Percentiles rank a stretch among this genome's conserved stretches.
phyloP scores from a whole-genome alignment of 148 eudicot genomes.

The Rheum nobile region DNA sequence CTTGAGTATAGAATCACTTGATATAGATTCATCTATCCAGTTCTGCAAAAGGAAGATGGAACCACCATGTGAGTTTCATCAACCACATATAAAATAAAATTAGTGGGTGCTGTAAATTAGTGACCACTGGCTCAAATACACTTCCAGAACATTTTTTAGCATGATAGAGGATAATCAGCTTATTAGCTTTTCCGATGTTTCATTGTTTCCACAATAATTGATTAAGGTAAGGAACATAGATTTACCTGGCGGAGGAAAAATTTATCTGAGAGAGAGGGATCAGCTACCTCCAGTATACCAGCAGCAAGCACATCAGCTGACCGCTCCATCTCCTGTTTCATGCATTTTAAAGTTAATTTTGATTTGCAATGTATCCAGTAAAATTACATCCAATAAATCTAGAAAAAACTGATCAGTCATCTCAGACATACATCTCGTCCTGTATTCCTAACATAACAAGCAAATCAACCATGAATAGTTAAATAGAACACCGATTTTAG shows the following conservation, averaged over 20 bases:
- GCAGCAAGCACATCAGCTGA: conserved; percentile 99
- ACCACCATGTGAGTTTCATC: conserved; percentile 5
- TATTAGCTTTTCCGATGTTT: not conserved
- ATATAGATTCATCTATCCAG: conserved; percentile 63
- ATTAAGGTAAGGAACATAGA: conserved; percentile 3
- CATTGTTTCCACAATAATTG: not conserved
- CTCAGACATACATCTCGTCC: not conserved
- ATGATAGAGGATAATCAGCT: not conserved
- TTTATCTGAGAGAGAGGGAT: conserved; percentile 84
- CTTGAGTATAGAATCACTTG: conserved; percentile 80
- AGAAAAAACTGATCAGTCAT: not conserved
- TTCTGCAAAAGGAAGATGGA: conserved; percentile 40
- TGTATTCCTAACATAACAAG: not conserved
- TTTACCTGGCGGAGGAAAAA: conserved; percentile 92
- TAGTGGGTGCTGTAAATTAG: not conserved
- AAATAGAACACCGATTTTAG: not conserved
- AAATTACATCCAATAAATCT: not conserved
- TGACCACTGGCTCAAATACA: not conserved
- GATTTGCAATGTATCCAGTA: not conserved
- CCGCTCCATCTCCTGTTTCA: conserved; percentile 86
- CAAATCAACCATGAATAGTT: not conserved
- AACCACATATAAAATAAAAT: not conserved
- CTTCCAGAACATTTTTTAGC: not conserved
- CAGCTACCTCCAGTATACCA: conserved; percentile 88
- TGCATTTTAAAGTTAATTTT: conserved; percentile 9